Evolutionary conservation across 2,329 filamentous ascomycete species (phyloP), one percentile per base, ranked within the genome.

Genomic region (Aspergillus caelatus): DNA sequence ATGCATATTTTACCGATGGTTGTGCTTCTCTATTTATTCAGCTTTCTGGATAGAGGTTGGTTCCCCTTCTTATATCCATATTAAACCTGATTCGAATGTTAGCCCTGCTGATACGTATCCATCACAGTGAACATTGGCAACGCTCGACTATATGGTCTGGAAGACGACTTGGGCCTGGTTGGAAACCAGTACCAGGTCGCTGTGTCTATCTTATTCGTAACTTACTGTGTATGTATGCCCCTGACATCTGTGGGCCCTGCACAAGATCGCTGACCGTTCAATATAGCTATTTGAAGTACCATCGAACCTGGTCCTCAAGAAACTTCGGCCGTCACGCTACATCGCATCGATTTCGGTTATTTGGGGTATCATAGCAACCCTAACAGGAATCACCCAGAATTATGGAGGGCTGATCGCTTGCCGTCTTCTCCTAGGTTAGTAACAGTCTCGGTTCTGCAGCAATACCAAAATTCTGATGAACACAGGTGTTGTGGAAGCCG

Each of bases 111-210:
- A 62, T 23, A 41, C 30, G 16, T 23, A 41, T 43, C 4, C 1
- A 26, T 11, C 11, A 70, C 69, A 76, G 88, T 91, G 59, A 92
- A 92, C 72, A 92, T 93, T 66, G 88, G 89, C 59, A 91, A 91
- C 78, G 89, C 89, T 19, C 82, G 85, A 6, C 81, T 91, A 4
- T 90, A 90, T 69, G 83, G 84, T 1, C 70, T 93, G 56, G 86
- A 90, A 74, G 77, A 82, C 60, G 89, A 91, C 66, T 80, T 92
- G 4, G 80, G 83, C 16, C 78, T 93, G 64, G 74, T 75, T 36
- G 83, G 85, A n/a, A 83, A 85, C 62, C 88, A 93, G 72, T 94
- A 90, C 74, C 90, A 94, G 72, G 83, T 87, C 32, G 84, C 86
- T 26, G 86, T 90, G 1, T 89, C 86, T 9, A 86, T 91, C 68